Evolutionary conservation across 192 early-diverging fungal genomes (phyloP), one percentile per base, ranked within the genome.

Genomic region (Diversispora eburnea): DNA sequence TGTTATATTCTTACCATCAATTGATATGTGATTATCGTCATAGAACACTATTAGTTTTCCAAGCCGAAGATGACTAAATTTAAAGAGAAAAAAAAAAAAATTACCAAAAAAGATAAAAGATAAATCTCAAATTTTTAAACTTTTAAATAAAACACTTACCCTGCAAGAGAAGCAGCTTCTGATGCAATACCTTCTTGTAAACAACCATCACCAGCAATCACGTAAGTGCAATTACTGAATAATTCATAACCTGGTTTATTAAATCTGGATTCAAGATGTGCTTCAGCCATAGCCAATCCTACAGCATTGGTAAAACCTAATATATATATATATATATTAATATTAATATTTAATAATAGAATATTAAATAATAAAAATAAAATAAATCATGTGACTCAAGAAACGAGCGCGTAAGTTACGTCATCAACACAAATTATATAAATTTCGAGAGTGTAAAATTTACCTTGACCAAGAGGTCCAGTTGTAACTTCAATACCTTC

Each of bases 401-500:
- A 58, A 5, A 19, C 19, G 25, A 58, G 20, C 57, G 3, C 22
- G 20, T 59, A 22, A 33, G 25, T 33, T 33, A 33, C 25, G 25
- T 33, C 25, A 33, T 33, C 2, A 2, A 33, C 10, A 54, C n/a
- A 10, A 13, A 13, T 54, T 9, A 0, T 1, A 54, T 54, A 17
- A 13, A 13, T 41, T 3, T 39, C 4, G 33, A 43, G 6, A 43
- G 15, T 15, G 3, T 17, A 43, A 45, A 17, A 25, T 60, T 55
- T 79, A 82, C 85, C 76, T 57, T 82, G 79, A 56, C 66, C 81
- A 52, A 82, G 75, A 45, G 81, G 81, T 48, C 81, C 81, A 39
- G 97, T 99, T 43, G 97, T 94, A 13, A 97, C 95, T 81, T 99
- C 97, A 77, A 99, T 88, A 59, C 97, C 96, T 58, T 86, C 83